Conservation (phyloP, 768 basidiomycete genomes). For the Lactarius vividus region DNA sequence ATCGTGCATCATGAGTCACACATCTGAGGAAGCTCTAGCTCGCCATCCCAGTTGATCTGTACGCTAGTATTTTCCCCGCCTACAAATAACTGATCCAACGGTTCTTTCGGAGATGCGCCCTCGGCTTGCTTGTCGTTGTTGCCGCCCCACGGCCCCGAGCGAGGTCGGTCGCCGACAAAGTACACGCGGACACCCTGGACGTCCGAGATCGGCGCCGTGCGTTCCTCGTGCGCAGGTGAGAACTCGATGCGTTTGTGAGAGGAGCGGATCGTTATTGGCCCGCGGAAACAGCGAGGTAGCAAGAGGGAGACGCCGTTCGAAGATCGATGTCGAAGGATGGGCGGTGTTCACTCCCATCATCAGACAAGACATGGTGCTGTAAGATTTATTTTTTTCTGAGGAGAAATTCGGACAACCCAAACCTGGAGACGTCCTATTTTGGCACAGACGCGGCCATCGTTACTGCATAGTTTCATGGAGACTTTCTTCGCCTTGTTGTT, state of each 20-base stretch:
- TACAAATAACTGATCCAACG: neutral
- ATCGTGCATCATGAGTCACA: too few relatives aligned
- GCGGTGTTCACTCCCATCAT: neutral
- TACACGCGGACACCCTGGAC: slow-evolving; percentile 1
- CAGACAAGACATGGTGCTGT: neutral
- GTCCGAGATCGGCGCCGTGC: neutral
- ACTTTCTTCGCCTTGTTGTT: neutral
- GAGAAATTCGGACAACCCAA: too few relatives aligned
- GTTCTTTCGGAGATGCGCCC: neutral
- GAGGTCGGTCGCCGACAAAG: slow-evolving; percentile 10
- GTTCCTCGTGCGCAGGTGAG: slow-evolving; percentile 1
- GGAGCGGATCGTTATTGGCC: slow-evolving; percentile 11
- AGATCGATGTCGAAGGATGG: slow-evolving; percentile 8
- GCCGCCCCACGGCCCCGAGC: neutral
- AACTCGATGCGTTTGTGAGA: neutral
- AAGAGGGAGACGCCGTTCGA: slow-evolving; percentile 1
- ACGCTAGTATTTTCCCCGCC: neutral
- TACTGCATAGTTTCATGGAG: neutral
- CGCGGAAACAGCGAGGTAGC: slow-evolving; percentile 9
- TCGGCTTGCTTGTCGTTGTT: neutral
- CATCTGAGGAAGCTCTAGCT: slow-evolving; percentile 7
- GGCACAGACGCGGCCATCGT: neutral
- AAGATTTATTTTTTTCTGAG: neutral
- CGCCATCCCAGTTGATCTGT: slow-evolving; percentile 8
- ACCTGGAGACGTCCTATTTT: slow-evolving; percentile 5